phyloP scores from a whole-genome alignment of 129 eudicot genomes.

The Flaveria sonorensis region DNA sequence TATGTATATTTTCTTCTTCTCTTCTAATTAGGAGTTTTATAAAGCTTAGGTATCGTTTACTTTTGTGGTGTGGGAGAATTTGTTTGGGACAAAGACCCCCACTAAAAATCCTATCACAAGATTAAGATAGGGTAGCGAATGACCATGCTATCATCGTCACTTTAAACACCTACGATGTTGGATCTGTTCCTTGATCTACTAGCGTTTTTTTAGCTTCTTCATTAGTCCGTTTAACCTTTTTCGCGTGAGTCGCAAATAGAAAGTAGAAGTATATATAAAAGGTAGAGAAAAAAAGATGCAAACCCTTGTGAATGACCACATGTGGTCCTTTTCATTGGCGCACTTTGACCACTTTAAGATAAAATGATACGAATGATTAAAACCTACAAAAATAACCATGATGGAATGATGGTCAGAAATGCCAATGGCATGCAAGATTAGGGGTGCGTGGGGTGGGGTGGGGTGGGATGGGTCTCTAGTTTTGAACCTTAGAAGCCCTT shows the following conservation, averaged over 20 bases:
- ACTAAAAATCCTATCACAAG: background rate
- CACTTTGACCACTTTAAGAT: constrained; percentile 31
- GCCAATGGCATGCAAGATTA: constrained; percentile 14
- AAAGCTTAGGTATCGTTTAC: constrained; percentile 7
- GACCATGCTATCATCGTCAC: constrained; percentile 25
- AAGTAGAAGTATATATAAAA: background rate
- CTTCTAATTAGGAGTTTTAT: background rate
- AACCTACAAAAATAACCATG: background rate
- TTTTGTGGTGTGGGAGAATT: constrained; percentile 7
- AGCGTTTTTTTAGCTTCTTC: background rate
- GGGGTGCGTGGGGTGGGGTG: too few relatives aligned
- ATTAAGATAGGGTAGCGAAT: constrained; percentile 9
- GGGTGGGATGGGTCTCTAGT: background rate
- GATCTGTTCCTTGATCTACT: constrained; percentile 13
- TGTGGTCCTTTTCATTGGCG: background rate
- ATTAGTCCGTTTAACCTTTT: background rate
- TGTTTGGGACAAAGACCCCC: constrained; percentile 13
- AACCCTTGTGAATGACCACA: background rate
- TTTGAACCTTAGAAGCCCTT: background rate
- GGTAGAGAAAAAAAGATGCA: background rate
- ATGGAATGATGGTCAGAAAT: constrained; percentile 4
- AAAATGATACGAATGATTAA: background rate
- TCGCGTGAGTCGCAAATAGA: background rate
- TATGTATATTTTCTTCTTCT: constrained; percentile 14
- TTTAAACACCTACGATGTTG: background rate